These are phyloP conservation scores for Sporobolus alterniflorus DNA, from an alignment of 202 grass and related monocot species.

Conservation along the genomic window DNA sequence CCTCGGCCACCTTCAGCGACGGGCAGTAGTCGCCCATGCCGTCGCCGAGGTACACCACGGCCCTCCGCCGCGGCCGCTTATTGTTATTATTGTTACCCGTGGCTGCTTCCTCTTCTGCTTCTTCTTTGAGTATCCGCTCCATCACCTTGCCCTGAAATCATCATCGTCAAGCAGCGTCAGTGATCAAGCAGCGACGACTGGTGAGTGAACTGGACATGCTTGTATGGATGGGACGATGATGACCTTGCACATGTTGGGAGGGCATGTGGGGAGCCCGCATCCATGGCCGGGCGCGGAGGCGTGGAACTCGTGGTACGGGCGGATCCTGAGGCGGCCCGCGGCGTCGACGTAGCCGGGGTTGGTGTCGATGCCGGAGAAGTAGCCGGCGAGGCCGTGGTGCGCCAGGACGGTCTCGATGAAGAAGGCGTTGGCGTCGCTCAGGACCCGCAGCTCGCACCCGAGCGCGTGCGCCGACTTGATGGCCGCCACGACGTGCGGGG, in stretches of 20 bases:
- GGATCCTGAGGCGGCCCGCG: slow-evolving; percentile 58
- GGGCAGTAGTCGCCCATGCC: slow-evolving; percentile 83
- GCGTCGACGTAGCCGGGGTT: slow-evolving; percentile 61
- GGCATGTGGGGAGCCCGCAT: slow-evolving; percentile 57
- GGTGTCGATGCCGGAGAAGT: slow-evolving; percentile 65
- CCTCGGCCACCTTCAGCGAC: slow-evolving; percentile 52
- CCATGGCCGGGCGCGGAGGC: slow-evolving; percentile 44
- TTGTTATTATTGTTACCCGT: not conserved
- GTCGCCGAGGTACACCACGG: slow-evolving; percentile 75
- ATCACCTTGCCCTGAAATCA: slow-evolving; percentile 61
- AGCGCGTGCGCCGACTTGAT: slow-evolving; percentile 51
- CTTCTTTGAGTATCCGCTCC: slow-evolving; percentile 39
- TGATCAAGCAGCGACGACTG: not conserved
- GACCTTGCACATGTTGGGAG: slow-evolving; percentile 96
- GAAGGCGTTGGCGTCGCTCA: slow-evolving; percentile 82
- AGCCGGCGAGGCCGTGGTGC: slow-evolving; percentile 68
- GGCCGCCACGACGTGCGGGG: slow-evolving; percentile 37
- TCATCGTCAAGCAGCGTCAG: not conserved
- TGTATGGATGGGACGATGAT: not conserved
- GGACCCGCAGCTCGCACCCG: slow-evolving; percentile 69
- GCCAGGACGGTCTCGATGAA: slow-evolving; percentile 62
- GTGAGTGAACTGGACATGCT: too few species aligned
- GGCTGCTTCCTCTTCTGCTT: not conserved
- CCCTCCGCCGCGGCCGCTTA: slow-evolving; percentile 40
- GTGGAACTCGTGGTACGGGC: slow-evolving; percentile 59